Conservation (phyloP, 1,284 basidiomycete species). For the Irpex sp. region DNA sequence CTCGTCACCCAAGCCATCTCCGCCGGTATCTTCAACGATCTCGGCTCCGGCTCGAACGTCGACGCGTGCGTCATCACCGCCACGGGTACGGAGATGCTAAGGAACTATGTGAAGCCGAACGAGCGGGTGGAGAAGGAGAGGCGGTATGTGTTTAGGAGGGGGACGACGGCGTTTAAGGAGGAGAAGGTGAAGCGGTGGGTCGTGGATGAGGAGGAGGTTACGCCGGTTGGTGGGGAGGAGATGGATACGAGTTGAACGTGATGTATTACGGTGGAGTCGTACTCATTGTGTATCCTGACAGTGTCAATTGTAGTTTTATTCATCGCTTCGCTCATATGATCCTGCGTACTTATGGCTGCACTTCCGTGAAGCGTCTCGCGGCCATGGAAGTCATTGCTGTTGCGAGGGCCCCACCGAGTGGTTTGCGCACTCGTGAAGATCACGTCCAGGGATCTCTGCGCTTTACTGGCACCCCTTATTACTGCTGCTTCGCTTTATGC, state of each 20-base stretch:
- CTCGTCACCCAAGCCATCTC: slow-evolving; percentile 88
- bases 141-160: slow-evolving; percentile 80
- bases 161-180: slow-evolving; percentile 86
- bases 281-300: too few species aligned
- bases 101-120: slow-evolving; percentile 93
- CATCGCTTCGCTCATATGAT: too few species aligned
- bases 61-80: slow-evolving; percentile 96
- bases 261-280: not conserved
- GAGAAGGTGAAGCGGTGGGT: slow-evolving; percentile 74
- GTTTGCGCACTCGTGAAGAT: too few species aligned
- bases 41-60: slow-evolving; percentile 96
- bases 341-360: too few species aligned
- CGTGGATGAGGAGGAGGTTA: slow-evolving; percentile 63
- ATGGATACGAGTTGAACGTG: slow-evolving; percentile 55
- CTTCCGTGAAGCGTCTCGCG: too few species aligned
- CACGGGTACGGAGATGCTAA: slow-evolving; percentile 90
- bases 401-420: too few species aligned
- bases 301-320: not conserved
- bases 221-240: slow-evolving; percentile 49
- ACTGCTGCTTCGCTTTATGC: too few species aligned
- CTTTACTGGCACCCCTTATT: too few species aligned
- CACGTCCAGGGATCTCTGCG: too few species aligned
- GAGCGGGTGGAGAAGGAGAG: slow-evolving; percentile 82
- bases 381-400: too few species aligned
- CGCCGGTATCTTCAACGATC: slow-evolving; percentile 98